Conservation (phyloP, 352 stramenopile genomes). For the Globisporangium spinosum region DNA sequence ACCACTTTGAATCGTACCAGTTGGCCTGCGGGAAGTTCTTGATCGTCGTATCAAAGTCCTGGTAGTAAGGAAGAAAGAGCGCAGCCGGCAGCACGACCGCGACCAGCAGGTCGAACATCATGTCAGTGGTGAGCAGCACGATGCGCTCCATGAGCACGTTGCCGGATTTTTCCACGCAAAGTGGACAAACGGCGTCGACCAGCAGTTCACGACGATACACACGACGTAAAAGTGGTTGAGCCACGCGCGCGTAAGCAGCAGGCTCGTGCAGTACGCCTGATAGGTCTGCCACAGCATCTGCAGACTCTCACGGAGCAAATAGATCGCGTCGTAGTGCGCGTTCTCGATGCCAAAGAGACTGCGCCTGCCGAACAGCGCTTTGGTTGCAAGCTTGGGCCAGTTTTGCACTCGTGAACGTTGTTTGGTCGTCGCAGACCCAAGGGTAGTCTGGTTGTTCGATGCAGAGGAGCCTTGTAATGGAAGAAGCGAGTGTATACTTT, state of each 20-base stretch:
- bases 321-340: conserved; percentile 20
- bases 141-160: conserved; percentile 17
- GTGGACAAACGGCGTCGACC: conserved; percentile 16
- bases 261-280: conserved; percentile 25
- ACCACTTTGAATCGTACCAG: conserved; percentile 28
- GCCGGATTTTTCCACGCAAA: not conserved
- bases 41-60: conserved; percentile 6
- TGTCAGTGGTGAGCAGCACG: conserved; percentile 11
- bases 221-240: conserved; percentile 20
- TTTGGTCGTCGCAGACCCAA: not conserved
- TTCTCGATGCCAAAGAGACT: conserved; percentile 23
- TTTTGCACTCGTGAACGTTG: not conserved
- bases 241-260: conserved; percentile 7
- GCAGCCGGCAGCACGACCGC: conserved; percentile 15
- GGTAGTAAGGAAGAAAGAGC: conserved; percentile 17
- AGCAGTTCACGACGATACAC: conserved; percentile 25
- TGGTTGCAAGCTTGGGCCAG: not conserved
- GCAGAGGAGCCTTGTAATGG: not conserved
- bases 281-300: conserved; percentile 26
- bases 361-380: conserved; percentile 3
- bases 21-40: conserved; percentile 10
- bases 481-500: not conserved
- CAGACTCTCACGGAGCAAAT: conserved; percentile 20
- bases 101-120: conserved; percentile 20
- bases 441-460: not conserved